These are phyloP conservation scores for Eucalyptus pauciflora DNA, from an alignment of 345 rosid species.

Conservation along the genomic window DNA sequence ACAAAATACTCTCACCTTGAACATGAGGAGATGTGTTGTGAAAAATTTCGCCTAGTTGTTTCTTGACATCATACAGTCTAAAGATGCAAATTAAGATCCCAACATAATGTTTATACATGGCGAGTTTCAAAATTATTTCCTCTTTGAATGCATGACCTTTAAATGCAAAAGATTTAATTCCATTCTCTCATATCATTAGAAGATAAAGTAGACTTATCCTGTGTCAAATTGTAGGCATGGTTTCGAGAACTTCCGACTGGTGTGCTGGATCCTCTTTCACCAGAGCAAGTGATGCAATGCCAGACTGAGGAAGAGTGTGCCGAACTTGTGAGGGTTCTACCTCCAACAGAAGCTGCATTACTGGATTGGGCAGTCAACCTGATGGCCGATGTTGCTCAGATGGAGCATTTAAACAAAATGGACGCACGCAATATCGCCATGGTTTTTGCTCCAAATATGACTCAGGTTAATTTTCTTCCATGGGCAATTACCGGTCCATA, in stretches of 20 bases:
- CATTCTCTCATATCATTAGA: not conserved
- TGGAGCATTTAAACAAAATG: constrained; percentile 37
- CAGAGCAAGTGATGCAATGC: constrained; percentile 34
- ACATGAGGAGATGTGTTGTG: not conserved
- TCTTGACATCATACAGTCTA: not conserved
- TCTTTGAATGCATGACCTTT: not conserved
- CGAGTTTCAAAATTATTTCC: not conserved
- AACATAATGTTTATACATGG: not conserved
- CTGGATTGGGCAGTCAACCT: constrained; percentile 46
- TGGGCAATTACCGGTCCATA: not conserved
- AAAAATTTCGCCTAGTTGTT: not conserved
- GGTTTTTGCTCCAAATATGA: constrained; percentile 50
- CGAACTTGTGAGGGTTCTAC: constrained; percentile 23
- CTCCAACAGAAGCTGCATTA: constrained; percentile 33
- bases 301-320: constrained; percentile 32
- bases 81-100: not conserved
- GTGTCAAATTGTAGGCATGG: constrained; percentile 23
- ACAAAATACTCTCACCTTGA: not conserved
- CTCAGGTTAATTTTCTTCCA: constrained; percentile 16
- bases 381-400: constrained; percentile 43
- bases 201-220: not conserved
- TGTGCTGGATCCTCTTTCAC: constrained; percentile 31
- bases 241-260: constrained; percentile 45
- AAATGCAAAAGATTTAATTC: not conserved
- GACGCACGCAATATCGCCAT: constrained; percentile 37